A percentile compares a stretch with the other conserved stretches of the same genome.
Conservation (phyloP, 768 basidiomycete genomes). For the Nidularia pulvinata region DNA sequence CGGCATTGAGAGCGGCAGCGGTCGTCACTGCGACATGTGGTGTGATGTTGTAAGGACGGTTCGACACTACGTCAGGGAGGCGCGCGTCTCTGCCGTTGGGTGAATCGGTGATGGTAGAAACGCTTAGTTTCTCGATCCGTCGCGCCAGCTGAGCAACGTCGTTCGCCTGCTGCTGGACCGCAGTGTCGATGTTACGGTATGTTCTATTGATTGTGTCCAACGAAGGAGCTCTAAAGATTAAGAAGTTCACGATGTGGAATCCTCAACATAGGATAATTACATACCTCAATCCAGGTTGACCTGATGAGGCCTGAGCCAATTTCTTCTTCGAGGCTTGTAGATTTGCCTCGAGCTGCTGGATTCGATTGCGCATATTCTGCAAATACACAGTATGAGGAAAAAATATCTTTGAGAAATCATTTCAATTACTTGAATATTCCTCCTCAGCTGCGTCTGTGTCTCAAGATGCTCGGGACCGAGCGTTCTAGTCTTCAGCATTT, state of each 20-base stretch:
- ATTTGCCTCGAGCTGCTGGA: constrained; percentile 80
- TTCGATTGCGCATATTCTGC: constrained; percentile 68
- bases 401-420: neutral
- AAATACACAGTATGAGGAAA: constrained; percentile 1
- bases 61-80: constrained; percentile 33
- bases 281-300: constrained; percentile 63
- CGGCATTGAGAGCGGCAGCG: constrained; percentile 81
- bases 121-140: constrained; percentile 52
- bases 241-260: neutral
- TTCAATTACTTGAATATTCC: constrained; percentile 60
- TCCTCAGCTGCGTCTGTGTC: constrained; percentile 74
- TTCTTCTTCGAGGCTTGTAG: constrained; percentile 71
- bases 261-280: constrained; percentile 13
- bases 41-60: constrained; percentile 43
- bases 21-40: constrained; percentile 74
- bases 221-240: constrained; percentile 65
- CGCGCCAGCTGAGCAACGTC: constrained; percentile 50
- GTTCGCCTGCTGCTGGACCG: constrained; percentile 59
- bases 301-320: constrained; percentile 58
- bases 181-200: constrained; percentile 81
- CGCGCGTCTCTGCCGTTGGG: constrained; percentile 34
- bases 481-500: constrained; percentile 71
- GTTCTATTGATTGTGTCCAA: constrained; percentile 85
- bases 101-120: constrained; percentile 19
- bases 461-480: constrained; percentile 90